Evolutionary conservation across 495 filamentous ascomycete genomes (phyloP).

Genomic region (Pseudomonodictys pantanalensis): DNA sequence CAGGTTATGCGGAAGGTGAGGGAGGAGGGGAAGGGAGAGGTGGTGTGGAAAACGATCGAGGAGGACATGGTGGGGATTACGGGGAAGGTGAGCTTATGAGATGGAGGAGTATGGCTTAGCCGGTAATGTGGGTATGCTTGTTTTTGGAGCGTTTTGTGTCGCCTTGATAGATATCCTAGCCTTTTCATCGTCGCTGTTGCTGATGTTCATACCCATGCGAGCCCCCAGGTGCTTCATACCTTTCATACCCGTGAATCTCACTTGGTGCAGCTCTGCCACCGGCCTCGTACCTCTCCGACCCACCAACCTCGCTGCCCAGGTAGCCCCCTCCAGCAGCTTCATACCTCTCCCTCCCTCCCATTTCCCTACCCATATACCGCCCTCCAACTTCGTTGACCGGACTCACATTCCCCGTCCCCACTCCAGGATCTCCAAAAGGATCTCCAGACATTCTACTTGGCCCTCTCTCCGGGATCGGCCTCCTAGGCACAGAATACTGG

Average conservation of each 20-base stretch:
- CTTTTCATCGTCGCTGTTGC: no score
- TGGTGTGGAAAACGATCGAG: slow-evolving; percentile 12
- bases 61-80: slow-evolving; percentile 21
- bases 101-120: no score
- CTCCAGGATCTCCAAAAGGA: background rate
- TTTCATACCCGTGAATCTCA: background rate
- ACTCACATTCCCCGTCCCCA: background rate
- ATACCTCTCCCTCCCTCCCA: background rate
- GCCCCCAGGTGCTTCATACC: background rate
- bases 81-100: slow-evolving; percentile 15
- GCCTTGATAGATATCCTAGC: no score
- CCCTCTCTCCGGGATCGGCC: background rate
- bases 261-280: background rate
- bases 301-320: background rate
- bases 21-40: slow-evolving; percentile 8
- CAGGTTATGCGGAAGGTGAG: slow-evolving; percentile 11
- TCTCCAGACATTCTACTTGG: background rate
- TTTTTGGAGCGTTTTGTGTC: no score
- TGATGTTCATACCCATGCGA: no score
- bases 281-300: background rate
- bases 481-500: background rate
- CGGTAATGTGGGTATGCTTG: no score
- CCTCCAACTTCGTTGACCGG: background rate
- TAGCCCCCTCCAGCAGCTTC: background rate
- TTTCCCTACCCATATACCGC: background rate